Percentiles rank a stretch among this genome's conserved stretches.
phyloP scores from a whole-genome alignment of 805 yeast species.

The Kazachstania africana region DNA sequence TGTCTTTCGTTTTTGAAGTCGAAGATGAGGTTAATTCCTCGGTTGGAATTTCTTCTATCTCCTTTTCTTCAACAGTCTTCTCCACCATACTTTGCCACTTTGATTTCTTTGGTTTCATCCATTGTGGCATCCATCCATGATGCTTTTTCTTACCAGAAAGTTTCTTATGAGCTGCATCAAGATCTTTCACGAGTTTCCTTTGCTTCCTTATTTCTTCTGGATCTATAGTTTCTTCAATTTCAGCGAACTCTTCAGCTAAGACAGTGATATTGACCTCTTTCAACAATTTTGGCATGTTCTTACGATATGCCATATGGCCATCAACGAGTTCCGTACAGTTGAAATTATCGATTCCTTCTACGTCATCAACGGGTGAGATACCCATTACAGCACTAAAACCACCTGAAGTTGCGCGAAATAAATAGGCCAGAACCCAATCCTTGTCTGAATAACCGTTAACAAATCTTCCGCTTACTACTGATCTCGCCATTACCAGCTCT shows the following conservation, averaged over 20 bases:
- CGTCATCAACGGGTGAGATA: conserved; percentile 56
- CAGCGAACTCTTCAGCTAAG: conserved; percentile 80
- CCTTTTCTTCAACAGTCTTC: conserved; percentile 22
- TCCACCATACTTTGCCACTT: conserved; percentile 59
- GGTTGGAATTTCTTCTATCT: conserved; percentile 5
- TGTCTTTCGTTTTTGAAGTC: conserved; percentile 12
- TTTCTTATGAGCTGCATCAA: conserved; percentile 70
- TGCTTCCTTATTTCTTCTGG: conserved; percentile 78
- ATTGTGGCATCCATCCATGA: conserved; percentile 31
- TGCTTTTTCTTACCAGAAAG: conserved; percentile 33
- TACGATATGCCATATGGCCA: conserved; percentile 97
- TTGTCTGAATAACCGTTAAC: conserved; percentile 83
- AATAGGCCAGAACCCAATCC: conserved; percentile 93
- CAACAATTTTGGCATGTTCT: conserved; percentile 77
- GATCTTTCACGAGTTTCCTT: conserved; percentile 68
- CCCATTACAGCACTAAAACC: conserved; percentile 91
- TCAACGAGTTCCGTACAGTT: conserved; percentile 81
- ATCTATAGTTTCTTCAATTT: conserved; percentile 84
- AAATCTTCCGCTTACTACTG: conserved; percentile 82
- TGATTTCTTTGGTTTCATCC: conserved; percentile 41
- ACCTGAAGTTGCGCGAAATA: conserved; percentile 92
- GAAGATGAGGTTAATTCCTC: conserved; percentile 1
- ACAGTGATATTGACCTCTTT: conserved; percentile 66
- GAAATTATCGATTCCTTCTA: conserved; percentile 64
- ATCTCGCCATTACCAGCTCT: conserved; percentile 64